Conservation (phyloP, 225 moss, liverwort and hornwort genomes). For the Takakia lepidozioides region DNA sequence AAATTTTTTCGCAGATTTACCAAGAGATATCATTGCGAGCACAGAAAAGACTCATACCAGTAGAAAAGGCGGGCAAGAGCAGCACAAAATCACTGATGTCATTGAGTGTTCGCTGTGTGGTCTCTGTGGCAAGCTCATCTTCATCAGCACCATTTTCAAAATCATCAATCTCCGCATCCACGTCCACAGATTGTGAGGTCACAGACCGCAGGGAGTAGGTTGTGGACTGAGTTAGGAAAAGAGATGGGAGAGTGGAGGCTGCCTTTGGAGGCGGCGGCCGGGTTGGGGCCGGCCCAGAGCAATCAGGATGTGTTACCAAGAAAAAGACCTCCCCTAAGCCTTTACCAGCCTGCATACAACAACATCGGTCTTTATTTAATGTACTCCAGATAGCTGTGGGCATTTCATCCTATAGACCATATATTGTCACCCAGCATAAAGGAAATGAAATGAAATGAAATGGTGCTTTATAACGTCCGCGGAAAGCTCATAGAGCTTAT, state of each 20-base stretch:
- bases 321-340: constrained; percentile 80
- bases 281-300: constrained; percentile 75
- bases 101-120: constrained; percentile 65
- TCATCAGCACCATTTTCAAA: constrained; percentile 76
- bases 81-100: constrained; percentile 71
- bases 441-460: too few species aligned
- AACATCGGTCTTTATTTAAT: too few species aligned
- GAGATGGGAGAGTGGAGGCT: constrained; percentile 28
- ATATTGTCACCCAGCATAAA: too few species aligned
- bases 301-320: constrained; percentile 70
- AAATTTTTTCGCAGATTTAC: too few species aligned
- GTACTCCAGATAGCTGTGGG: too few species aligned
- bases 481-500: too few species aligned
- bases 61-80: constrained; percentile 73
- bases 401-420: too few species aligned
- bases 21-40: too few species aligned
- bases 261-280: constrained; percentile 52
- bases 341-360: constrained; percentile 63
- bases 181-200: constrained; percentile 41
- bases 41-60: too few species aligned
- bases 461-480: too few species aligned
- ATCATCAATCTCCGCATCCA: constrained; percentile 65
- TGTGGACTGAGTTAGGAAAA: constrained; percentile 19
- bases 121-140: constrained; percentile 68
- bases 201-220: constrained; percentile 74